Evolutionary conservation across 2,329 filamentous ascomycete species (phyloP), one percentile per base, ranked within the genome.

Genomic region (Onygenales sp.): DNA sequence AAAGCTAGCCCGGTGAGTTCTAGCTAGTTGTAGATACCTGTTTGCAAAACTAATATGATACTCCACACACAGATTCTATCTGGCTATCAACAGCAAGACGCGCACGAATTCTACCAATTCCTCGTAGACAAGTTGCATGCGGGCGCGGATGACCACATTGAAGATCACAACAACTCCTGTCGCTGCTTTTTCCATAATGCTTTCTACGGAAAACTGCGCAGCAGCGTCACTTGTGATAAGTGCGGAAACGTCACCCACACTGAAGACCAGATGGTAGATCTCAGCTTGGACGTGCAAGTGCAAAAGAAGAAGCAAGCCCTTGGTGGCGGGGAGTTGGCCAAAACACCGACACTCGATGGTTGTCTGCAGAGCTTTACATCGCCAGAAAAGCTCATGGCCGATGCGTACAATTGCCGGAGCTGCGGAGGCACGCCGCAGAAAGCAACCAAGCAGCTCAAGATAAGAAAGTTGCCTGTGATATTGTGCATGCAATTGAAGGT

Each of bases 51-150:
- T 50, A 43, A 54, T 39, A 9, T 38, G 27, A 33, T 4, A 11
- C 36, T 54, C 45, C 35, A 39, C 43, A 51, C 13, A 7, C 55
- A 88, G 70, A 84, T 86, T 56, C 77, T 91, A 21, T 89, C 92
- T 1, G 93, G 91, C 9, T 95, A 94, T 63, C 89, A 91, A 63
- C 92, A 97, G 70, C 92, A 97, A 73, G 92, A 97, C 66, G 92
- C 92, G 0, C 92, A 97, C 66, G 92, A 97, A 68, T 97, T 95
- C 72, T 94, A 96, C 69, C 90, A 95, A 66, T 96, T 95, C 65
- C 80, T 97, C 36, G 86, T 94, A 38, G 92, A 96, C 72, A 88
- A 93, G 62, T 78, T 98, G 13, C 92, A 96, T 66, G 83, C 87
- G 64, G 81, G 74, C 8, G 76, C 89, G 42, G 93, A 91, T 61